Conservation (phyloP, 225 moss, liverwort and hornwort species). For the Polytrichum commune region DNA sequence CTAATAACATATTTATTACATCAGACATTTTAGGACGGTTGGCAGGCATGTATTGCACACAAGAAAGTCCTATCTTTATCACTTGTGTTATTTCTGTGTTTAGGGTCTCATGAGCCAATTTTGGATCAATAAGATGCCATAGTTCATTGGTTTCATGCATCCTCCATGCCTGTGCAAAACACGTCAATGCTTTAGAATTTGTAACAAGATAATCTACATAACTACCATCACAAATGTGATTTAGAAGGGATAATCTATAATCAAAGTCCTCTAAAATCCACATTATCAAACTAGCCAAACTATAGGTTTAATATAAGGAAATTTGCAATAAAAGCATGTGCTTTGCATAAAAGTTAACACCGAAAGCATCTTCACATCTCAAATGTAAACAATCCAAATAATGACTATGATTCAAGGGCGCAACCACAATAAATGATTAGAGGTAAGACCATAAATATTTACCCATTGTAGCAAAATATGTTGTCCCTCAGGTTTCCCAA, state of each 20-base stretch:
- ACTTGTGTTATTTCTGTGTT: constrained; percentile 36
- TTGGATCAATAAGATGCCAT: constrained; percentile 35
- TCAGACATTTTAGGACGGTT: constrained; percentile 37
- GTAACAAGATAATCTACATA: not conserved
- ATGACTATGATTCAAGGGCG: not conserved
- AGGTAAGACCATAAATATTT: constrained; percentile 6
- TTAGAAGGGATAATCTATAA: not conserved
- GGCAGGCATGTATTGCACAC: constrained; percentile 32
- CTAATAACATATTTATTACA: constrained; percentile 32
- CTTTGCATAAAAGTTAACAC: too few species aligned
- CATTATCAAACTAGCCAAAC: too few species aligned
- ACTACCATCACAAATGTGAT: not conserved
- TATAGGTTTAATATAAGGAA: not conserved
- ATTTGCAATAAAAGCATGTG: not conserved
- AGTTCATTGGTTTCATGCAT: constrained; percentile 33
- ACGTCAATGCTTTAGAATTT: not conserved
- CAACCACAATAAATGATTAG: not conserved
- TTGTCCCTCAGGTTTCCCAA: constrained; percentile 26
- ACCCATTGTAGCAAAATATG: constrained; percentile 47
- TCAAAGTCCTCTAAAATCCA: not conserved
- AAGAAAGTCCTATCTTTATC: constrained; percentile 39
- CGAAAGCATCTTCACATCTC: not conserved
- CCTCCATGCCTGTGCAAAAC: constrained; percentile 35
- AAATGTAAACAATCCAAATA: not conserved
- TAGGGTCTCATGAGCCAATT: constrained; percentile 22